These are phyloP conservation scores for Kwoniella dendrophila DNA, from an alignment of 768 basidiomycete species.

Conservation along the genomic window DNA sequence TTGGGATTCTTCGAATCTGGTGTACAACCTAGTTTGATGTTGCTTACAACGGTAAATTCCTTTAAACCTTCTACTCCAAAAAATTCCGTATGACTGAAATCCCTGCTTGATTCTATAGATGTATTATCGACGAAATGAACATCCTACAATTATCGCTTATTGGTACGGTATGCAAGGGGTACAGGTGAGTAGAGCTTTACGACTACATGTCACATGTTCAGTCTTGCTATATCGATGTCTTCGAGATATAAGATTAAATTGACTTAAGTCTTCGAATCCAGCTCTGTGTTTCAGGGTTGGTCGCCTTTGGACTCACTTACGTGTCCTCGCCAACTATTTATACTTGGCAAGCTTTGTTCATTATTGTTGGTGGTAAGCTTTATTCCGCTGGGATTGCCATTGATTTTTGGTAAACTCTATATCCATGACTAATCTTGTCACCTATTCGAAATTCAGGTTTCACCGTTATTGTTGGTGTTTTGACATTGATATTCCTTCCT, in stretches of 20 bases:
- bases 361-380: slow-evolving; percentile 35
- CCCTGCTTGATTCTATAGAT: slow-evolving; percentile 54
- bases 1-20: slow-evolving; percentile 35
- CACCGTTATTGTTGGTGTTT: slow-evolving; percentile 61
- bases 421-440: slow-evolving; percentile 14
- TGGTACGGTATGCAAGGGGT: slow-evolving; percentile 42
- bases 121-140: slow-evolving; percentile 63
- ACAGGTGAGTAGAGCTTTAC: slow-evolving; percentile 19
- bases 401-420: no score
- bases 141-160: slow-evolving; percentile 54
- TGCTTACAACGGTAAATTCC: slow-evolving; percentile 54
- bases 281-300: slow-evolving; percentile 59
- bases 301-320: slow-evolving; percentile 62
- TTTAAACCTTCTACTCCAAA: neutral
- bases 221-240: no score
- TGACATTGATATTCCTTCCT: slow-evolving; percentile 62
- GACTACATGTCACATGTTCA: no score
- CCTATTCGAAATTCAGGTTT: slow-evolving; percentile 39
- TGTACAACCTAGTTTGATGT: slow-evolving; percentile 38
- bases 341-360: slow-evolving; percentile 60
- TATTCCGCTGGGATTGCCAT: neutral
- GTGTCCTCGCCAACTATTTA: slow-evolving; percentile 58
- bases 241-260: neutral
- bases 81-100: neutral
- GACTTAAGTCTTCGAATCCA: neutral